Base-by-base conservation (phyloP, 1,284 basidiomycete species). In the Anthracocystis setariae region DNA sequence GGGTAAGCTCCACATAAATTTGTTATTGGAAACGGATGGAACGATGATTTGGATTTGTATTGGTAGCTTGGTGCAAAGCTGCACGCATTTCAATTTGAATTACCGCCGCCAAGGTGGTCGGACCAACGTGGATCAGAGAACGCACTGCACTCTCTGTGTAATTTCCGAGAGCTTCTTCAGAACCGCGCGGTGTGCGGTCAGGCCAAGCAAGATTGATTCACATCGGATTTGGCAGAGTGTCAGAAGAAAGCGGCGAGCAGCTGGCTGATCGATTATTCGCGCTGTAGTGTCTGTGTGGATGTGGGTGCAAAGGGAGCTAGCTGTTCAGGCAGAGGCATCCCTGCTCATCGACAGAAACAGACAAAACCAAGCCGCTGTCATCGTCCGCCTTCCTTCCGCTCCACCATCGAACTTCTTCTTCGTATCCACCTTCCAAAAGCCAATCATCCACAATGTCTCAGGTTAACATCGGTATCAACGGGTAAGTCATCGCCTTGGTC, bases 401-500 rank as follows among this genome's bases (percentile, higher is more conserved):
- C 62, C 62, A 58, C 51, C 62, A 65, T 58, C 58, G 54, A 54
- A 53, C 38, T 46, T 42, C 48, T 38, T 40, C 25, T 56, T 53
- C 50, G 43, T 49, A 53, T 58, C 46, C 46, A 49, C 29, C 45
- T 42, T 20, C 24, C 55, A 27, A 46, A 46, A 50, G 40, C 35
- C 5, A 13, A 37, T 17, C n/a, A 5, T 39, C 40, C 49, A 71
- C 24, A 63, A 74, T 74, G 73, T 64, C 73, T 25, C 70, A 67
- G 55, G 71, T 78, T 55, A 60, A 66, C 56, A 70, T 79, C 55
- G 77, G 77, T 62, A 79, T 79, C 70, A 79, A 79, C 77, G 77
- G 77, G 73, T 78, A 73, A 78, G 76, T 59, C 46, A 32, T 43
- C 49, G 20, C 18, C 48, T 12, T 27, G 15, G 20, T 21, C 23